Evolutionary conservation across 2,329 filamentous ascomycete species (phyloP), one percentile per base, ranked within the genome.

Genomic region (Saccharata proteae): DNA sequence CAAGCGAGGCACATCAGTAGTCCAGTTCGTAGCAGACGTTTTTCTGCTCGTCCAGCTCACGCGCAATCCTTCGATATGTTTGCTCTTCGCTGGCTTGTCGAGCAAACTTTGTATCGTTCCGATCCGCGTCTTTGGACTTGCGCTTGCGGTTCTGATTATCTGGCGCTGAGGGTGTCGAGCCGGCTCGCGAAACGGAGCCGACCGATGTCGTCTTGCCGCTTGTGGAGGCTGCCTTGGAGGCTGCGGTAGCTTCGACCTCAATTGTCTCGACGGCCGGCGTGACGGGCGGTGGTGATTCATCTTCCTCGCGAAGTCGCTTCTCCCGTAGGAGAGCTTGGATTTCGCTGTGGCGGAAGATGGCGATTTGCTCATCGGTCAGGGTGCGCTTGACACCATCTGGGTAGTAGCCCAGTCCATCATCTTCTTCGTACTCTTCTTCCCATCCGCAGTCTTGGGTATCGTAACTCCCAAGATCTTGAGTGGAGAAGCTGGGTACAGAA

Each of bases 321-420:
- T 67, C 61, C 39, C 72, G 71, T 16, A 81, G 61, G 22, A 93
- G 61, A 9, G 71, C 58, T 47, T 90, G 77, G 14, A 93, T 69
- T 54, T 96, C 88, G 2, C 81, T 88, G 49, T 92, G 83, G 38
- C 86, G 71, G 52, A 94, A 94, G 38, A 93, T 88, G 32, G 74
- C 73, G 43, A 94, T 83, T 60, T 94, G 82, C 44, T 85, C 81
- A 47, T 94, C 82, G 7, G 86, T 94, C 45, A 96, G 64, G 12
- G 85, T 93, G 23, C 88, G 78, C 51, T 90, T 90, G 38, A 76
- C 73, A 3, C 88, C 86, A 48, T 96, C 86, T 1, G 71, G 57
- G 43, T 96, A 96, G 54, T 83, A 88, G 12, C 85, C 88, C 11
- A 94, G 62, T 1, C 61, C 73, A 47, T 82, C 79, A 16, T 76